Conservation (phyloP, 1,284 basidiomycete species). For the Ustilago lituana region DNA sequence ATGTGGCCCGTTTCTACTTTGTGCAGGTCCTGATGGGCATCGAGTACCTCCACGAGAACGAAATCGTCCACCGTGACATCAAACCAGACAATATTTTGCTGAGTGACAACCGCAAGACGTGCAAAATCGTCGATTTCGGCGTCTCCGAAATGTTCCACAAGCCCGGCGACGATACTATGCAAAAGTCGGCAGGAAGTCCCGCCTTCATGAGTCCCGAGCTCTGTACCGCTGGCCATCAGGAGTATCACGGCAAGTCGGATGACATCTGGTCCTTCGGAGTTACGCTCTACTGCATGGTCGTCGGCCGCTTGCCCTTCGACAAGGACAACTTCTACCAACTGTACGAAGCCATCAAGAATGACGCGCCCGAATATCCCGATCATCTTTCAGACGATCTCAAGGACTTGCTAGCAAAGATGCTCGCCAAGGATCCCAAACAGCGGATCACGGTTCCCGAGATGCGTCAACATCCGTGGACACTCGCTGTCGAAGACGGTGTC, state of each 20-base stretch:
- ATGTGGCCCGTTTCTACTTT: slow-evolving; percentile 70
- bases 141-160: slow-evolving; percentile 72
- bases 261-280: slow-evolving; percentile 73
- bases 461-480: slow-evolving; percentile 60
- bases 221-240: slow-evolving; percentile 54
- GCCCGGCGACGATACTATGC: slow-evolving; percentile 69
- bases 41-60: slow-evolving; percentile 72
- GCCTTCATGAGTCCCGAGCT: slow-evolving; percentile 73
- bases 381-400: slow-evolving; percentile 46
- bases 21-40: slow-evolving; percentile 71
- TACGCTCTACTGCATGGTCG: slow-evolving; percentile 72
- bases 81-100: slow-evolving; percentile 73
- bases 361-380: slow-evolving; percentile 59
- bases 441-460: slow-evolving; percentile 57
- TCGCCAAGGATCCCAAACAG: slow-evolving; percentile 55
- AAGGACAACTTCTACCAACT: slow-evolving; percentile 70
- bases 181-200: slow-evolving; percentile 70
- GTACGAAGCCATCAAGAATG: slow-evolving; percentile 69
- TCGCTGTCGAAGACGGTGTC: slow-evolving; percentile 27
- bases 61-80: slow-evolving; percentile 71
- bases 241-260: slow-evolving; percentile 70
- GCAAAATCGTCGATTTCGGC: slow-evolving; percentile 73
- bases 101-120: slow-evolving; percentile 69
- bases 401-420: slow-evolving; percentile 54
- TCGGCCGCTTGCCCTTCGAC: slow-evolving; percentile 71